Conservation (phyloP, 1,284 basidiomycete genomes). For the Inonotus obliquus region DNA sequence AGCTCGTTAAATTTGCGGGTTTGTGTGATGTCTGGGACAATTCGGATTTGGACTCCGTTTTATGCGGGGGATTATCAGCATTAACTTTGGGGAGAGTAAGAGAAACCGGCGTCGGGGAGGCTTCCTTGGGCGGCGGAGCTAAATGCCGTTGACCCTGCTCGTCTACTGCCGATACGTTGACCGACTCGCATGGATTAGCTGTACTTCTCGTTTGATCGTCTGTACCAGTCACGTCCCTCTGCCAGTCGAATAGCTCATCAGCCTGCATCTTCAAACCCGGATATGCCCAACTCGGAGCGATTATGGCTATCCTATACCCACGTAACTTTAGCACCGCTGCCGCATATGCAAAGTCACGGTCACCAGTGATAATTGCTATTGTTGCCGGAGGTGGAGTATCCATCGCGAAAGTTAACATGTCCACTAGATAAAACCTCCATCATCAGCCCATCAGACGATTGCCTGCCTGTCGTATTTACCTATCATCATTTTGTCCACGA, state of each 20-base stretch:
- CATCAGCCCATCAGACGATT: neutral
- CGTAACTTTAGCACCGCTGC: constrained; percentile 48
- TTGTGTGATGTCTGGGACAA: no score
- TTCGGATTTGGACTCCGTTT: no score
- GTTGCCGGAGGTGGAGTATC: constrained; percentile 50
- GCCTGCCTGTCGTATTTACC: neutral
- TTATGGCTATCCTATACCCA: constrained; percentile 44
- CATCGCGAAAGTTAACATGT: constrained; percentile 56
- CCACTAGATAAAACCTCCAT: constrained; percentile 34
- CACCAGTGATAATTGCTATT: constrained; percentile 50
- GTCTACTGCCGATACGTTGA: neutral
- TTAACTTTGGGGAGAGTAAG: no score
- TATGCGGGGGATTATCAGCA: no score
- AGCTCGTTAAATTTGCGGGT: no score
- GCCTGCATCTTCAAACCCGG: constrained; percentile 13
- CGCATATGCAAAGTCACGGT: constrained; percentile 57
- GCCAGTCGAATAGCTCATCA: constrained; percentile 10
- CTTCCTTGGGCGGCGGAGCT: no score
- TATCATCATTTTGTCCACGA: constrained; percentile 38
- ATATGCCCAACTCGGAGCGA: constrained; percentile 31
- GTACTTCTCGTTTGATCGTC: neutral
- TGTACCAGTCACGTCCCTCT: constrained; percentile 7
- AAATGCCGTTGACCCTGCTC: neutral
- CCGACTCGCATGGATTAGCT: neutral
- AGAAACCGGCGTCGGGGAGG: no score